A percentile compares a stretch with the other conserved stretches of the same genome.
Evolutionary conservation across 2,329 filamentous ascomycete species (phyloP).

Genomic region (Fusarium sublunatum): DNA sequence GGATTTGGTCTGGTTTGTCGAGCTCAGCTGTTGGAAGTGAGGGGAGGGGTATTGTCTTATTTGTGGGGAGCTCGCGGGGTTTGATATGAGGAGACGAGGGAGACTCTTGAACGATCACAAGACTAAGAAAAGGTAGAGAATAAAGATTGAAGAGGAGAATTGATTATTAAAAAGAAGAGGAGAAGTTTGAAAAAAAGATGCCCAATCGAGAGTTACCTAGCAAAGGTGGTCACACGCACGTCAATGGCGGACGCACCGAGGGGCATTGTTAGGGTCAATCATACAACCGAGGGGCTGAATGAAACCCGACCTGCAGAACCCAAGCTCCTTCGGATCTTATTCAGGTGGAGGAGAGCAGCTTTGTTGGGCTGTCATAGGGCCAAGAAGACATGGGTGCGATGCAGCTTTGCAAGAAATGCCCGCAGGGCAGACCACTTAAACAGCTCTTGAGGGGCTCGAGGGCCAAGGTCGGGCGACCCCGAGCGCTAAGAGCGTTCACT

Average conservation of each 20-base stretch:
- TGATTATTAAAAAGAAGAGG: conserved; percentile 12
- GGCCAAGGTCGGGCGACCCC: conserved; percentile 36
- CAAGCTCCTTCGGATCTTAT: conserved; percentile 24
- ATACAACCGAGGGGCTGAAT: conserved; percentile 35
- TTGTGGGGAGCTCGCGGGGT: conserved; percentile 23
- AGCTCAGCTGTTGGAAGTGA: conserved; percentile 26
- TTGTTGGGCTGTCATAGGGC: conserved; percentile 27
- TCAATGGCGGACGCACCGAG: conserved; percentile 36
- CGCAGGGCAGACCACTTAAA: conserved; percentile 42
- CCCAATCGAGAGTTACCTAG: conserved; percentile 14
- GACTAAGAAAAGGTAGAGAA: neutral
- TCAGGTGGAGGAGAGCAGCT: conserved; percentile 15
- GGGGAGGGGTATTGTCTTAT: conserved; percentile 26
- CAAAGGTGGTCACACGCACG: conserved; percentile 22
- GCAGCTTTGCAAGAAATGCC: conserved; percentile 18
- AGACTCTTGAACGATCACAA: neutral
- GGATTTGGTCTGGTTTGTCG: conserved; percentile 5
- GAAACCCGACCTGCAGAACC: conserved; percentile 43
- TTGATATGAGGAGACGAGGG: neutral
- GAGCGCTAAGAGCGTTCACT: conserved; percentile 40
- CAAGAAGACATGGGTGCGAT: conserved; percentile 7
- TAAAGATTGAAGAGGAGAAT: neutral
- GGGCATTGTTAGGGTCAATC: conserved; percentile 3
- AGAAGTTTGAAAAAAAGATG: conserved; percentile 18
- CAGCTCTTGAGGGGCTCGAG: conserved; percentile 20